Percentiles rank a stretch among this genome's conserved stretches.
Evolutionary conservation across 768 basidiomycete genomes (phyloP).

Genomic region (Rhodotorula sphaerocarpa): DNA sequence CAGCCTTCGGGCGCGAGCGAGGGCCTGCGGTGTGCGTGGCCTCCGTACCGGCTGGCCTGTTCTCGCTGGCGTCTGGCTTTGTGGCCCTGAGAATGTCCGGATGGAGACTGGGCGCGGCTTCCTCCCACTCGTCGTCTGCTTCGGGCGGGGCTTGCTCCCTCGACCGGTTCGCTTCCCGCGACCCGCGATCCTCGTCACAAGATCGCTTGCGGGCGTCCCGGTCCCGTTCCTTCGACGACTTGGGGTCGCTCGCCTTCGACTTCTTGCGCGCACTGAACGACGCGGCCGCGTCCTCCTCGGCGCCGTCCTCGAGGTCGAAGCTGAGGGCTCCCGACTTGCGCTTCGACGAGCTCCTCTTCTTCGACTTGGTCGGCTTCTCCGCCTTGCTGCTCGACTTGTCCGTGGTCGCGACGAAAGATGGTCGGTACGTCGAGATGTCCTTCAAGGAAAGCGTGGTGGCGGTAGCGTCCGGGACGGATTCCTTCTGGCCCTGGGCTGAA

Average conservation of each 20-base stretch:
- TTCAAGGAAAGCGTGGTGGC: constrained; percentile 22
- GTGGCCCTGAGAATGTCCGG: constrained; percentile 1
- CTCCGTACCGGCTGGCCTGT: too few species aligned
- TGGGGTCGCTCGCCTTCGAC: not conserved
- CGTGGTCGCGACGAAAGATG: constrained; percentile 62
- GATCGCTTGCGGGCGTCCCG: not conserved
- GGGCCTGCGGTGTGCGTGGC: too few species aligned
- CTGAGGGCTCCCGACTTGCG: constrained; percentile 54
- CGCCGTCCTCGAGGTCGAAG: constrained; percentile 64
- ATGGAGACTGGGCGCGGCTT: constrained; percentile 18
- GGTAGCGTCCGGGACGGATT: constrained; percentile 16
- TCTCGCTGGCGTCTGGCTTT: not conserved
- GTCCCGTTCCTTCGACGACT: constrained; percentile 8
- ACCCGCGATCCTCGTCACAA: constrained; percentile 37
- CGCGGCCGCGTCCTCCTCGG: constrained; percentile 44
- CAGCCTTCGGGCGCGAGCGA: constrained; percentile 6
- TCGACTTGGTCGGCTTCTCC: constrained; percentile 39
- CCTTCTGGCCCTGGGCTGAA: not conserved
- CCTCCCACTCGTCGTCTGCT: constrained; percentile 43
- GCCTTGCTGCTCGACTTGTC: constrained; percentile 36
- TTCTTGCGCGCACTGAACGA: not conserved
- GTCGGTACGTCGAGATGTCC: constrained; percentile 63
- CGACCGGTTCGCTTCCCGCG: constrained; percentile 39
- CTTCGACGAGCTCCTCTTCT: constrained; percentile 43
- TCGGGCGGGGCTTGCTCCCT: not conserved